Evolutionary conservation across 257 asterid species (phyloP).

Genomic region (Coffea canephora): DNA sequence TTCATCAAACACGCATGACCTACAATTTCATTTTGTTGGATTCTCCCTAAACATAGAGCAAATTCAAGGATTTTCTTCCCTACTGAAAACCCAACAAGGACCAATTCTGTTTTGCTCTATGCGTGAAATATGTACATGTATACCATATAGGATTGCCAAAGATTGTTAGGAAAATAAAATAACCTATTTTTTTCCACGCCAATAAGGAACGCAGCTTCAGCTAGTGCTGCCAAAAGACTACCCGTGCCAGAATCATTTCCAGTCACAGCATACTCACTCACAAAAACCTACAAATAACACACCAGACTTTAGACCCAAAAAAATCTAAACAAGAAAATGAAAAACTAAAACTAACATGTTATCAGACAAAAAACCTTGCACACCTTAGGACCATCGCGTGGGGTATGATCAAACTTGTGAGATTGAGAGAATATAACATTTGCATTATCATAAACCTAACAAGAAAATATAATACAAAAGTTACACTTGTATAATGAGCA

Average conservation of each 20-base stretch:
- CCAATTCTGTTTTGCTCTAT: neutral
- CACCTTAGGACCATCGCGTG: conserved; percentile 92
- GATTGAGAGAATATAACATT: conserved; percentile 48
- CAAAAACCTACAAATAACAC: conserved; percentile 68
- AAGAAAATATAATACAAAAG: conserved; percentile 17
- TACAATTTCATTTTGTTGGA: neutral
- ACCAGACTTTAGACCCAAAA: neutral
- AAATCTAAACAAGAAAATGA: neutral
- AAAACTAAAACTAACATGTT: conserved; percentile 11
- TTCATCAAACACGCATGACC: neutral
- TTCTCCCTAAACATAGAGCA: neutral
- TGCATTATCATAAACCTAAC: conserved; percentile 69
- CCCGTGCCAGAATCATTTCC: conserved; percentile 82
- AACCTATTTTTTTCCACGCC: conserved; percentile 90
- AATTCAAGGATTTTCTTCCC: neutral
- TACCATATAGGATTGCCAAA: neutral
- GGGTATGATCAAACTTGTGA: conserved; percentile 46
- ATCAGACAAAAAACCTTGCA: conserved; percentile 16
- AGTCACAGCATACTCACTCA: conserved; percentile 94
- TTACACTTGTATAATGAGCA: no score
- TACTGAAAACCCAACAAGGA: neutral
- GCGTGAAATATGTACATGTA: neutral
- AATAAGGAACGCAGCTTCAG: conserved; percentile 88
- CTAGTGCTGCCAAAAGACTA: conserved; percentile 85
- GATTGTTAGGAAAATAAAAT: neutral